Base-by-base conservation (phyloP, 305 asterid species). In the Andrographis paniculata region DNA sequence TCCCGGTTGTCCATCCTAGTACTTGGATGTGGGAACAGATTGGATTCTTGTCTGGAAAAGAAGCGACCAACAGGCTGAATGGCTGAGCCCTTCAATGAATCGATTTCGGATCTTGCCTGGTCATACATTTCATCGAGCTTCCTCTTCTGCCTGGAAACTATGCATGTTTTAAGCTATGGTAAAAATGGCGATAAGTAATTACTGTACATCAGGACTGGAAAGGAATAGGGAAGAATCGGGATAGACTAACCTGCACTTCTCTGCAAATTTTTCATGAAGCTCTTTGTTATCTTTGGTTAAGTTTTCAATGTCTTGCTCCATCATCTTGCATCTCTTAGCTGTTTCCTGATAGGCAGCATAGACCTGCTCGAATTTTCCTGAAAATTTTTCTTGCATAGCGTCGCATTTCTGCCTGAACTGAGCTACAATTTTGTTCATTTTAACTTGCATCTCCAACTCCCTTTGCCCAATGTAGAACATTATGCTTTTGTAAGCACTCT, bases 81-180 rank as follows among this genome's bases (percentile, higher is more conserved):
- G 39, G 95, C 87, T 28, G 87, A 38, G 42, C 95, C 75, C 52
- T 85, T 89, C 50, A 72, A 28, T 37, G 93, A 75, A 55, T 89
- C 94, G 0, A 68, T 77, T 58, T 85, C 97, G 19, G 64, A 77
- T 74, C 87, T 77, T 67, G 83, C 73, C 68, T 76, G 82, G 72
- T 89, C 97, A 47, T 89, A 89, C 93, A 89, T 89, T 55, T 89
- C 97, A 56, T 89, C 97, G n/a, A 89, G 94, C 65, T 89, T 49
- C 63, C 97, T 76, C 64, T 89, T 89, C 67, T 89, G 97, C 78
- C 95, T 49, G 55, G 27, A 16, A 6, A 17, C 0, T 11, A 1
- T 31, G 3, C n/a, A n/a, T n/a, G n/a, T n/a, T n/a, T n/a, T n/a
- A n/a, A n/a, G n/a, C n/a, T n/a, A n/a, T n/a, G n/a, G n/a, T n/a